Base-by-base conservation (phyloP, 2,329 filamentous ascomycete genomes). In the Colletotrichum paranaense region DNA sequence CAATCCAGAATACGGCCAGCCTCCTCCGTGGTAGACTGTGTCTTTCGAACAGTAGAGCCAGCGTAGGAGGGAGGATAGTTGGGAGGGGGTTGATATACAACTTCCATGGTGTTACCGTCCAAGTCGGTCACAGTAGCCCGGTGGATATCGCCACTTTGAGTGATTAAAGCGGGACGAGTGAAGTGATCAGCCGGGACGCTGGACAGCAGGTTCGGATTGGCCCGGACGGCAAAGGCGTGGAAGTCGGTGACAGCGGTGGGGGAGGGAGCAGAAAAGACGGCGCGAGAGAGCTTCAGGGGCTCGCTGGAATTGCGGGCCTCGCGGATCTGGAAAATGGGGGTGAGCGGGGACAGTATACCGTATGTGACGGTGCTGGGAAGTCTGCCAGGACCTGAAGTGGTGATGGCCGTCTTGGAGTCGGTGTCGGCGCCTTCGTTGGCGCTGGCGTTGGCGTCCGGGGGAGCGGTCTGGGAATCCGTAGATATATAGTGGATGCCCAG, bases 21-120 rank as follows among this genome's bases (percentile, higher is more conserved):
- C 75, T 87, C 81, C 22, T 81, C 78, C n/a, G 79, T 76, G 19
- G 81, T 82, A 4, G 83, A 83, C 46, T 81, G 81, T 3, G 81
- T 82, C 32, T 76, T 79, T 53, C 81, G 80, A 26, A 82, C 74
- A 4, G 80, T 80, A 16, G 82, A 80, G 26, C 82, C 81, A 42
- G 70, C 76, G 75, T 84, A 81, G 66, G 79, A 76, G 6, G 82
- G 75, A 30, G 81, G 77, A 63, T 85, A 83, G 58, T 76, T 75
- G 52, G 76, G 68, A 52, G 74, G 73, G 14, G 81, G 80, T 9
- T 86, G 86, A 80, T 91, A 93, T 62, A 95, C 90, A 35, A 94
- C 93, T 79, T 97, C 94, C 80, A 97, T 91, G 77, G 89, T 93
- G 84, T 97, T 97, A 63, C 94, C 94, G 84, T 97, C 94, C 67